Conservation (phyloP, 2,329 filamentous ascomycete species). For the Ustilaginoidea virens region DNA sequence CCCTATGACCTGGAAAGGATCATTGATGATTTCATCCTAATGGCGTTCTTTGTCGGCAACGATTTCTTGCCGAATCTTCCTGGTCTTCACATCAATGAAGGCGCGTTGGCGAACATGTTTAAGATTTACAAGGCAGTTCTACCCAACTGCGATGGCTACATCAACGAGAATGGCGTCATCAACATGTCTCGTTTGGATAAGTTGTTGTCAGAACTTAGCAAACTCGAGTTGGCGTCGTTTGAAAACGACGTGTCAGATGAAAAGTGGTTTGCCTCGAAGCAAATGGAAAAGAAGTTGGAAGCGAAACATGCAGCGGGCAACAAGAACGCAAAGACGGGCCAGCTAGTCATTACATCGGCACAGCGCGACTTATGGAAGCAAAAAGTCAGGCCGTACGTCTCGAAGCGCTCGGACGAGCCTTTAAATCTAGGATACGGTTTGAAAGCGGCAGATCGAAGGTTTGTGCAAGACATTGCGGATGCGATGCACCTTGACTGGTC, state of each 20-base stretch:
- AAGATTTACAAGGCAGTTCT: slow-evolving; percentile 85
- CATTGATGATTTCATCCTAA: slow-evolving; percentile 98
- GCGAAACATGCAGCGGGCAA: slow-evolving; percentile 43
- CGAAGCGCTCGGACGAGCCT: slow-evolving; percentile 45
- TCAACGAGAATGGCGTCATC: slow-evolving; percentile 89
- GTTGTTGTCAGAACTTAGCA: slow-evolving; percentile 69
- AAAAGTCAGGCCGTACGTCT: slow-evolving; percentile 68
- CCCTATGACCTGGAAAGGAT: slow-evolving; percentile 87
- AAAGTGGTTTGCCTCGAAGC: slow-evolving; percentile 83
- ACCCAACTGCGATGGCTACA: slow-evolving; percentile 78
- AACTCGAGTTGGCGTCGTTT: slow-evolving; percentile 86
- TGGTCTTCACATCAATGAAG: slow-evolving; percentile 95
- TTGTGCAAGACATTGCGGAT: slow-evolving; percentile 73
- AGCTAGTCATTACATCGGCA: slow-evolving; percentile 58
- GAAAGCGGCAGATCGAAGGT: slow-evolving; percentile 77
- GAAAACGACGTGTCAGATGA: slow-evolving; percentile 80
- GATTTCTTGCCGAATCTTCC: slow-evolving; percentile 97
- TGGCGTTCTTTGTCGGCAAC: slow-evolving; percentile 99
- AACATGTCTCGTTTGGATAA: slow-evolving; percentile 66
- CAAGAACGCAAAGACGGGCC: slow-evolving; percentile 36
- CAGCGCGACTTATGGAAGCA: slow-evolving; percentile 74
- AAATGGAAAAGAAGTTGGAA: slow-evolving; percentile 45
- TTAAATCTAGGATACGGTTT: slow-evolving; percentile 61
- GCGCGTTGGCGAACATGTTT: slow-evolving; percentile 93
- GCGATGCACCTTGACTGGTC: slow-evolving; percentile 41